Evolutionary conservation across 1,284 basidiomycete species (phyloP).

Genomic region (Coriolopsis trogii): DNA sequence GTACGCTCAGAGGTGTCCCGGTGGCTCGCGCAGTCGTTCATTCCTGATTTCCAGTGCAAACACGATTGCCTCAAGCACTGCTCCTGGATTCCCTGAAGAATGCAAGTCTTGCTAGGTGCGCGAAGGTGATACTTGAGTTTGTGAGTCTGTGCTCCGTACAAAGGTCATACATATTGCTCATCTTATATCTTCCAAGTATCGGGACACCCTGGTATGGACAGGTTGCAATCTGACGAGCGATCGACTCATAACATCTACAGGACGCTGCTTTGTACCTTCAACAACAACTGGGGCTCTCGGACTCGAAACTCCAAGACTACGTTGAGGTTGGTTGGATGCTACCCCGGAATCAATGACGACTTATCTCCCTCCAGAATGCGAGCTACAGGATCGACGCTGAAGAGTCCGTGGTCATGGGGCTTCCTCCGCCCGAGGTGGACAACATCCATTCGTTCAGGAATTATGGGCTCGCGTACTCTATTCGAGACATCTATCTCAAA

Average conservation of each 20-base stretch:
- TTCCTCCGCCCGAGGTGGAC: constrained; percentile 46
- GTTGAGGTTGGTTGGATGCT: constrained; percentile 42
- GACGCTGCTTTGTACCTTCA: constrained; percentile 51
- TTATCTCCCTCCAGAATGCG: constrained; percentile 37
- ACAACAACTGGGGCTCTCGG: constrained; percentile 45
- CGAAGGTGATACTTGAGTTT: constrained; percentile 40
- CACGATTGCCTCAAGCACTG: constrained; percentile 36
- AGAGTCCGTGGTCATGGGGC: constrained; percentile 49
- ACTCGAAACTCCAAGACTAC: constrained; percentile 51
- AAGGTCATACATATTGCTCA: not conserved
- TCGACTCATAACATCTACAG: constrained; percentile 27
- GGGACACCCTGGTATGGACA: constrained; percentile 45
- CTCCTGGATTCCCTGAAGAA: constrained; percentile 30
- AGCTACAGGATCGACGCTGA: constrained; percentile 46
- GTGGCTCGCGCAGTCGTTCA: not conserved
- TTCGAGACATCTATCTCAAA: constrained; percentile 40
- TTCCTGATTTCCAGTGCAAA: constrained; percentile 38
- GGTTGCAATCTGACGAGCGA: not conserved
- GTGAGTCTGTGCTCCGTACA: constrained; percentile 16
- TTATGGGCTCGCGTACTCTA: constrained; percentile 46
- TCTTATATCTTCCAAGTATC: constrained; percentile 38
- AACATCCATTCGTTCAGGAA: constrained; percentile 43
- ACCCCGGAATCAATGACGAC: not conserved
- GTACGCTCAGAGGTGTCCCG: constrained; percentile 34
- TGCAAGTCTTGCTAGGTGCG: constrained; percentile 40